phyloP scores from a whole-genome alignment of 2,329 filamentous ascomycete genomes.

The Colletotrichum liriopes region DNA sequence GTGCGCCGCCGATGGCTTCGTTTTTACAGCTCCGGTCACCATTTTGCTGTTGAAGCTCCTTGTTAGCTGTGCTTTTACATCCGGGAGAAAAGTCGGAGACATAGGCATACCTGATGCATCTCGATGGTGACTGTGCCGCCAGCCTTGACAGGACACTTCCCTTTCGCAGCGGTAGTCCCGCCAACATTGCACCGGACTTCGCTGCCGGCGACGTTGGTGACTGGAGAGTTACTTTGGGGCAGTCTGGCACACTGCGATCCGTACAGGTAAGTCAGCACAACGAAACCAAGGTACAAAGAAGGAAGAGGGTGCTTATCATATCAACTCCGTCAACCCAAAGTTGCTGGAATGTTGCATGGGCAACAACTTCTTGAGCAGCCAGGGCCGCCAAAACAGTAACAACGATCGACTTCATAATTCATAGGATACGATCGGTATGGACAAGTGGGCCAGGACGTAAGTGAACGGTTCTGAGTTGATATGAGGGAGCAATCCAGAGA shows the following conservation, averaged over 20 bases:
- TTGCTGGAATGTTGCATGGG: conserved; percentile 67
- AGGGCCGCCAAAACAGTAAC: conserved; percentile 51
- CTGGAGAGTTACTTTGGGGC: conserved; percentile 66
- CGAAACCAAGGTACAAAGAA: neutral
- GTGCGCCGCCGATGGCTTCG: conserved; percentile 68
- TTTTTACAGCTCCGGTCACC: conserved; percentile 61
- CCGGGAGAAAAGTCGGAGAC: fast-evolving
- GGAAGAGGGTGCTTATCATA: conserved; percentile 51
- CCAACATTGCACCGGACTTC: conserved; percentile 64
- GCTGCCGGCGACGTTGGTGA: conserved; percentile 60
- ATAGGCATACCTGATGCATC: conserved; percentile 64
- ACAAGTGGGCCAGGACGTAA: neutral
- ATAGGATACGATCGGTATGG: neutral
- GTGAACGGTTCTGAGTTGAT: too few relatives aligned
- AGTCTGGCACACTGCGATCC: conserved; percentile 63
- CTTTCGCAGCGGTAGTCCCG: conserved; percentile 52
- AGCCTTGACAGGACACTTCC: conserved; percentile 63
- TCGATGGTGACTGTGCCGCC: conserved; percentile 68
- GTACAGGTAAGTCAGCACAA: conserved; percentile 46
- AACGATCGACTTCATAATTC: conserved; percentile 55
- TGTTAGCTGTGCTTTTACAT: conserved; percentile 26
- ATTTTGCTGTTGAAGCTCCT: conserved; percentile 54
- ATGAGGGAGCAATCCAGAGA: neutral
- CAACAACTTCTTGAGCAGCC: conserved; percentile 55
- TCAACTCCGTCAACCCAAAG: conserved; percentile 61